Conservation (phyloP, 768 basidiomycete species). For the Lenzites betulinus region DNA sequence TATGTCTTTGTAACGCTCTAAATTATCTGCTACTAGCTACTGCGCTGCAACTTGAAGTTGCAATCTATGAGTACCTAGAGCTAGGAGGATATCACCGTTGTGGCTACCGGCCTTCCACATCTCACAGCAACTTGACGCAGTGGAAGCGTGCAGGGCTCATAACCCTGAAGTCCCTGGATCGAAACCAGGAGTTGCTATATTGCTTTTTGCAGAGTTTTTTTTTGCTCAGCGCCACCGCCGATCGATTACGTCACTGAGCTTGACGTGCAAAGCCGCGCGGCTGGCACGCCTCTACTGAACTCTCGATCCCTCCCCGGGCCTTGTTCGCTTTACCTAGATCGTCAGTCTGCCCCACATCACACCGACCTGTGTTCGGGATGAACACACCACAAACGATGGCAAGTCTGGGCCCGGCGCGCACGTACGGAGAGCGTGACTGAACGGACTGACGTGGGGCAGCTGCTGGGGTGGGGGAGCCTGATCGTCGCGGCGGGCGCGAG, state of each 20-base stretch:
- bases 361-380: neutral
- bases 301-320: too few species aligned
- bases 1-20: too few species aligned
- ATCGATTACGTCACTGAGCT: neutral
- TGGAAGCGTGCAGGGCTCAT: constrained; percentile 25
- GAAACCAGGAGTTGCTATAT: constrained; percentile 22
- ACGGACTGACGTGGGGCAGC: constrained; percentile 21
- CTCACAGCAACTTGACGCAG: constrained; percentile 22
- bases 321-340: neutral
- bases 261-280: neutral
- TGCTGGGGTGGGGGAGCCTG: constrained; percentile 37
- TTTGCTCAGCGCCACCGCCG: neutral
- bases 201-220: neutral
- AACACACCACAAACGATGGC: constrained; percentile 21
- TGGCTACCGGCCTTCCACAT: too few species aligned
- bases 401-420: neutral
- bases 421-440: neutral
- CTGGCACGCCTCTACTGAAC: neutral
- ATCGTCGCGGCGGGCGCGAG: constrained; percentile 40
- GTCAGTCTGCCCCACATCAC: neutral
- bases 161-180: constrained; percentile 25
- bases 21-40: too few species aligned
- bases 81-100: too few species aligned
- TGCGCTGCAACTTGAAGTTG: too few species aligned
- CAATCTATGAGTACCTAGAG: too few species aligned